phyloP scores from a whole-genome alignment of 73 alveolate species.

The Tetrahymena malaccensis region DNA sequence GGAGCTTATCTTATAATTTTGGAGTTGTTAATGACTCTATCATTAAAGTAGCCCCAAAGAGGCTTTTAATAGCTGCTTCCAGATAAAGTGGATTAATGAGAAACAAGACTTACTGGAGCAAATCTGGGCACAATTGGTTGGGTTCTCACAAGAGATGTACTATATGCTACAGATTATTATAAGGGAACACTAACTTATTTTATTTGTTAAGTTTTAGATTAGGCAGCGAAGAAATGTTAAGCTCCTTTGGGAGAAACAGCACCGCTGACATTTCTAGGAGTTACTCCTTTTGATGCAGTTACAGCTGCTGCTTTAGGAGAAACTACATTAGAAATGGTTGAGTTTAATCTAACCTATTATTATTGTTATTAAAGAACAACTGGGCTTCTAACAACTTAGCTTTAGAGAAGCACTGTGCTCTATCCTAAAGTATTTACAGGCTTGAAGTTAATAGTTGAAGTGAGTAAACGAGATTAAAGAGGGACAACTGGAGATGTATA shows the following conservation, averaged over 20 bases:
- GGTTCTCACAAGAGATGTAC: neutral
- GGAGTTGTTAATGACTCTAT: neutral
- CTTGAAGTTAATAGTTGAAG: neutral
- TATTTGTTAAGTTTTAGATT: neutral
- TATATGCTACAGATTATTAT: neutral
- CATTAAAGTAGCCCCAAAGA: neutral
- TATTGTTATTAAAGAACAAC: neutral
- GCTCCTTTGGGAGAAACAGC: neutral
- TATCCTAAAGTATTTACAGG: neutral
- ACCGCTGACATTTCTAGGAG: neutral
- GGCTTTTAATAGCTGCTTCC: neutral
- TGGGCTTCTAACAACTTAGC: neutral
- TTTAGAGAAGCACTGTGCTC: neutral
- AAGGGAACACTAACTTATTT: neutral
- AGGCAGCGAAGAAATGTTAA: neutral
- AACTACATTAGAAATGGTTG: neutral
- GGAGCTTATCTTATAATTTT: neutral
- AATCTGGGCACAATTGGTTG: neutral
- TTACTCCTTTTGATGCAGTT: neutral
- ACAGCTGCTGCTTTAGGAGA: neutral
- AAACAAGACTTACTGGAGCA: neutral
- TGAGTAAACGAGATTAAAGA: neutral
- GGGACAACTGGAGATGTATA: neutral
- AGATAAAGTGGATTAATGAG: neutral
- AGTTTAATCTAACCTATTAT: neutral